Conservation (phyloP, 352 stramenopile species). For the Pythium aquatile region DNA sequence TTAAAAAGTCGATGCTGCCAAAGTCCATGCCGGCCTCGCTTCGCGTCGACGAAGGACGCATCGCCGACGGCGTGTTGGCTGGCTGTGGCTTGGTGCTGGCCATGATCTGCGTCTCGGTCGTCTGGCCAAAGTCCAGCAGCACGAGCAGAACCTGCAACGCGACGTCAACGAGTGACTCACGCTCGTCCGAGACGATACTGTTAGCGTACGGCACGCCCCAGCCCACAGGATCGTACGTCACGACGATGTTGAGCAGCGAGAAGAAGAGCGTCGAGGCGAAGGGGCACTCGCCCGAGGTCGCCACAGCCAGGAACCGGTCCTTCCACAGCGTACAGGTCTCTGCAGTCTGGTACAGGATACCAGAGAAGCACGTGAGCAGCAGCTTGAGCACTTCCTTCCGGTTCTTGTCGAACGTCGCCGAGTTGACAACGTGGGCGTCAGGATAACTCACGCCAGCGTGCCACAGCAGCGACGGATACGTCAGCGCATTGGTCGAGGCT, state of each 20-base stretch:
- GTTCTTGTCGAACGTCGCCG: conserved; percentile 90
- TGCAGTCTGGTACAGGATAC: conserved; percentile 94
- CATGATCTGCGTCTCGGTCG: conserved; percentile 40
- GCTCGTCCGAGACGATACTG: conserved; percentile 87
- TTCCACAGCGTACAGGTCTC: conserved; percentile 91
- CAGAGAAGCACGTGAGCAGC: conserved; percentile 93
- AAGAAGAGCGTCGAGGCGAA: conserved; percentile 96
- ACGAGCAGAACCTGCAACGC: conserved; percentile 93
- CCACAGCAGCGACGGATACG: conserved; percentile 81
- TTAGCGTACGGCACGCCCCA: conserved; percentile 88
- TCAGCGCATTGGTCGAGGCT: conserved; percentile 31
- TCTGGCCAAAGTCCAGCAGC: conserved; percentile 92
- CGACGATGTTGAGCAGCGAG: conserved; percentile 94
- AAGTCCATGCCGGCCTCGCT: conserved; percentile 38
- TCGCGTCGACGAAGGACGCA: conserved; percentile 34
- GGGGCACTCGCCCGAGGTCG: conserved; percentile 86
- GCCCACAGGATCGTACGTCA: conserved; percentile 92
- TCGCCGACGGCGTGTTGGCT: conserved; percentile 32
- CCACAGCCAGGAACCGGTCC: conserved; percentile 91
- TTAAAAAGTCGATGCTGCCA: conserved; percentile 23
- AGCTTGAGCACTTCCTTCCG: conserved; percentile 95
- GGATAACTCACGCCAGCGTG: conserved; percentile 78
- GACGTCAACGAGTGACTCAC: conserved; percentile 90
- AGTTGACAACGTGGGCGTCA: conserved; percentile 68
- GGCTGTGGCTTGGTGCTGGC: conserved; percentile 54